Evolutionary conservation across 306 rosid genomes (phyloP).

Genomic region (Rubus idaeus): DNA sequence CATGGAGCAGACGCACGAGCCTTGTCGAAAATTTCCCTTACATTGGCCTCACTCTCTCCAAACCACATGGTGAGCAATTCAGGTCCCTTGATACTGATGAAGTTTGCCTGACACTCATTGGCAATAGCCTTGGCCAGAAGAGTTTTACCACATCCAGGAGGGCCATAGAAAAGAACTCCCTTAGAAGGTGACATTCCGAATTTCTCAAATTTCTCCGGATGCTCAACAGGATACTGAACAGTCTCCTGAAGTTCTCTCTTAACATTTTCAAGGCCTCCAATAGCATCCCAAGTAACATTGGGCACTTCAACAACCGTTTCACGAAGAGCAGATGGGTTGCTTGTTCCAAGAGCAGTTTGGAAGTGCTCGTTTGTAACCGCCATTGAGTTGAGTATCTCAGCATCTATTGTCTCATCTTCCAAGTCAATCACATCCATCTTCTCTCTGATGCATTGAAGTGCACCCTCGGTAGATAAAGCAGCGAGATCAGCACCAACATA

Average conservation of each 20-base stretch:
- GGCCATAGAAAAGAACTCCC: constrained; percentile 44
- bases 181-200: constrained; percentile 33
- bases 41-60: constrained; percentile 37
- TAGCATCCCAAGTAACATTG: constrained; percentile 27
- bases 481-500: constrained; percentile 32
- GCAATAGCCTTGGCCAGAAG: constrained; percentile 41
- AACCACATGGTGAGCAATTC: constrained; percentile 32
- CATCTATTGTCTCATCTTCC: constrained; percentile 28
- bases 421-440: constrained; percentile 14
- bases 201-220: constrained; percentile 37
- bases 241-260: constrained; percentile 33
- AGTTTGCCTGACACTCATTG: constrained; percentile 39
- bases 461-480: constrained; percentile 30
- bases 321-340: constrained; percentile 13
- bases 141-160: constrained; percentile 40
- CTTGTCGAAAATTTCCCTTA: constrained; percentile 27
- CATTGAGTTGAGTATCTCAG: constrained; percentile 26
- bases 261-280: constrained; percentile 37
- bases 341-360: constrained; percentile 11
- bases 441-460: constrained; percentile 24
- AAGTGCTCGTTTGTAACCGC: constrained; percentile 23
- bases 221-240: constrained; percentile 32
- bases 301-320: constrained; percentile 34
- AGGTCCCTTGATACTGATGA: constrained; percentile 32
- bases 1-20: constrained; percentile 35